These are phyloP conservation scores for Ramichloridium luteum DNA, from an alignment of 2,329 filamentous ascomycete species.

Conservation along the genomic window DNA sequence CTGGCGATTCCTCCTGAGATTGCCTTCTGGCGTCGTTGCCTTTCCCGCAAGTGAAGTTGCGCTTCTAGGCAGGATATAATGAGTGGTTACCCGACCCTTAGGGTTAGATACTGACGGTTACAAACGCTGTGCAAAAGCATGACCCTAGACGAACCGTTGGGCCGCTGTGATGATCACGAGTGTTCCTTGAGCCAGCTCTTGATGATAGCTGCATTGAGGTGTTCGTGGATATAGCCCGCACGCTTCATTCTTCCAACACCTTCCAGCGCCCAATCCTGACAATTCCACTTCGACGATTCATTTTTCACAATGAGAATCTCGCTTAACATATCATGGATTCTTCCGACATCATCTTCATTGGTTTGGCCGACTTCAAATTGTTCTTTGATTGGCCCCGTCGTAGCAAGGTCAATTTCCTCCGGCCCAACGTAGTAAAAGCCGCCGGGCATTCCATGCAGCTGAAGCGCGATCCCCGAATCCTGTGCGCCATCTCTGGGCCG, in stretches of 20 bases:
- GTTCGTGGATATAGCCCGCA: background rate
- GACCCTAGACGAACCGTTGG: too few species aligned
- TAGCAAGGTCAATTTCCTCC: background rate
- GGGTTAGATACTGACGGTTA: too few species aligned
- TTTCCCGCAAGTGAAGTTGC: too few species aligned
- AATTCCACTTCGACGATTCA: slow-evolving; percentile 1
- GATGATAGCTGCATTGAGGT: background rate
- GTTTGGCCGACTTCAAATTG: slow-evolving; percentile 1
- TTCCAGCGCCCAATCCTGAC: background rate
- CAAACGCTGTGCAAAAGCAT: too few species aligned
- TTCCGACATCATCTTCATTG: background rate
- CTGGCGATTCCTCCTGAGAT: too few species aligned
- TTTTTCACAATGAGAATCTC: background rate
- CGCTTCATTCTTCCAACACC: background rate
- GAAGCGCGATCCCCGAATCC: background rate
- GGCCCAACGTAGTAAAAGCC: background rate
- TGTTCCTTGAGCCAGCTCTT: slow-evolving; percentile 1
- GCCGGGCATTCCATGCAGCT: background rate
- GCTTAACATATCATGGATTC: background rate
- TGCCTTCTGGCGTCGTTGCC: too few species aligned
- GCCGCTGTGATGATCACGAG: too few species aligned
- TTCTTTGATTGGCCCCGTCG: background rate
- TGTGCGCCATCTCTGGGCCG: background rate
- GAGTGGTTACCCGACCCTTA: too few species aligned
- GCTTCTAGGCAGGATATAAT: too few species aligned